phyloP scores from a whole-genome alignment of 2,329 filamentous ascomycete species.

The Xylariaceae sp. region DNA sequence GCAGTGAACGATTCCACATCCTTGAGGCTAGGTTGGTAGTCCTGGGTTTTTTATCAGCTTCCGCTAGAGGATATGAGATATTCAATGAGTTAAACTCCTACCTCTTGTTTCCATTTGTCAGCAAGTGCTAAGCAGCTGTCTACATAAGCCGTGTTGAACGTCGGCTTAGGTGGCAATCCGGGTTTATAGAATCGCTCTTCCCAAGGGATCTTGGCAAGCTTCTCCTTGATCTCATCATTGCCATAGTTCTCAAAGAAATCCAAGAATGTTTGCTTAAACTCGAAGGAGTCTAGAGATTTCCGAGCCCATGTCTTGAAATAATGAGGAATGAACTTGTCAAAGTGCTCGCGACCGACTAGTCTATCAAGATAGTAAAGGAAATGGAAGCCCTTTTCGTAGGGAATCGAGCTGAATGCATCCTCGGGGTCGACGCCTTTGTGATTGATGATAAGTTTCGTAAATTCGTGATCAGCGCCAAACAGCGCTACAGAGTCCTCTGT shows the following conservation, averaged over 20 bases:
- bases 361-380: constrained; percentile 90
- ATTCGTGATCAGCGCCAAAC: constrained; percentile 81
- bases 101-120: constrained; percentile 68
- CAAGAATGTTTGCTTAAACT: constrained; percentile 86
- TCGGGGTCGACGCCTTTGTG: constrained; percentile 91
- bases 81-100: constrained; percentile 35
- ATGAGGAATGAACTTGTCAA: constrained; percentile 92
- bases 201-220: constrained; percentile 78
- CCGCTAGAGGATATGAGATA: constrained; percentile 20
- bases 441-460: constrained; percentile 84
- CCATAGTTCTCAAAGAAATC: constrained; percentile 70
- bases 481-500: constrained; percentile 70
- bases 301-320: constrained; percentile 84
- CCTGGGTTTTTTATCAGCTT: constrained; percentile 33
- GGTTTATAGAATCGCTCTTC: constrained; percentile 83
- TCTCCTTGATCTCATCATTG: constrained; percentile 60
- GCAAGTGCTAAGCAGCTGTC: constrained; percentile 81
- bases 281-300: constrained; percentile 86
- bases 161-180: constrained; percentile 82
- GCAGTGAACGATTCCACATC: constrained; percentile 74
- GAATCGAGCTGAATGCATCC: constrained; percentile 87
- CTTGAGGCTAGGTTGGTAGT: constrained; percentile 58
- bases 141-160: constrained; percentile 84
- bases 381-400: constrained; percentile 95
- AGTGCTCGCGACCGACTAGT: constrained; percentile 77